These are phyloP conservation scores for Sordariomycetes sp. DNA, from an alignment of 2,329 filamentous ascomycete genomes.

Conservation along the genomic window DNA sequence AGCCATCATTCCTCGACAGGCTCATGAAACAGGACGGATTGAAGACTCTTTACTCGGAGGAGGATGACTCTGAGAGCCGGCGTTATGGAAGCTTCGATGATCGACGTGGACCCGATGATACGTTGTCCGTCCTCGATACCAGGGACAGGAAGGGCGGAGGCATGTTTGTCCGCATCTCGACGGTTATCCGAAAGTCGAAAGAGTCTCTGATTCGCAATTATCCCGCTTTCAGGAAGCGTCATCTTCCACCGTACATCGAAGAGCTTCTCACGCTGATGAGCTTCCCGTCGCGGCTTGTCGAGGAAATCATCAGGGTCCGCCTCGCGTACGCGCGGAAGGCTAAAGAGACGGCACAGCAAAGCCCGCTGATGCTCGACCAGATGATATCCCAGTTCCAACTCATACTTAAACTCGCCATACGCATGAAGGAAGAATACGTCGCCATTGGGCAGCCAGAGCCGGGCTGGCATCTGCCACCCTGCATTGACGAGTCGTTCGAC, in stretches of 20 bases:
- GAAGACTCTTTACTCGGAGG: slow-evolving; percentile 75
- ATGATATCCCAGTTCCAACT: slow-evolving; percentile 97
- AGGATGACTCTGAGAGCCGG: slow-evolving; percentile 15
- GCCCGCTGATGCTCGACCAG: slow-evolving; percentile 87
- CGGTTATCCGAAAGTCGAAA: slow-evolving; percentile 88
- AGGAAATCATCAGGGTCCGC: slow-evolving; percentile 89
- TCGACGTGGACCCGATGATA: neutral
- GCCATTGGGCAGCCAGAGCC: slow-evolving; percentile 73
- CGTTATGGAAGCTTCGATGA: slow-evolving; percentile 11
- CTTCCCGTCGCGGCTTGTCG: slow-evolving; percentile 88
- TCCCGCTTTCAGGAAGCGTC: slow-evolving; percentile 70
- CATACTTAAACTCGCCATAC: slow-evolving; percentile 77
- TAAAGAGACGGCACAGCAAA: slow-evolving; percentile 85
- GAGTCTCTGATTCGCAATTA: slow-evolving; percentile 79
- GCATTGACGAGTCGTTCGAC: slow-evolving; percentile 94
- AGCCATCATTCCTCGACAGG: slow-evolving; percentile 86
- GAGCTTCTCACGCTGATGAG: slow-evolving; percentile 93
- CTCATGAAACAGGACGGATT: slow-evolving; percentile 92
- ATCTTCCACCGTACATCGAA: slow-evolving; percentile 92
- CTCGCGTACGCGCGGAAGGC: slow-evolving; percentile 83
- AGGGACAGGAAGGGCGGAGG: slow-evolving; percentile 34
- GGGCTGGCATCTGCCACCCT: slow-evolving; percentile 90
- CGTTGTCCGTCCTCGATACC: neutral
- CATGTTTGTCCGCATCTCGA: slow-evolving; percentile 72
- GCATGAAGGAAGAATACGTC: slow-evolving; percentile 82